phyloP scores from a whole-genome alignment of 2,329 filamentous ascomycete species.

The Didymellaceae sp. region DNA sequence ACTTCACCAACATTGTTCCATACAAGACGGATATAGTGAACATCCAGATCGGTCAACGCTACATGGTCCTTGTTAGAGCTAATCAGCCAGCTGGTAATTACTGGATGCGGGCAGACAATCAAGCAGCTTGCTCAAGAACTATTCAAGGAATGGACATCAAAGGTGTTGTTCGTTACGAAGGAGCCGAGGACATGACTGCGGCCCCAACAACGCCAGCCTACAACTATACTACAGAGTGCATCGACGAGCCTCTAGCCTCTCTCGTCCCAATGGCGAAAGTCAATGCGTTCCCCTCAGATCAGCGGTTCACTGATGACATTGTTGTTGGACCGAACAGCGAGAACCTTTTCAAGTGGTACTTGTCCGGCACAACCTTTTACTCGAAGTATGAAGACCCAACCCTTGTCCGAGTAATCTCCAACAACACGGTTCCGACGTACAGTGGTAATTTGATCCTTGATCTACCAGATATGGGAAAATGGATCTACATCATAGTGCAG shows the following conservation, averaged over 20 bases:
- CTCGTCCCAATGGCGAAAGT: conserved; percentile 43
- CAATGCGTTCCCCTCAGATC: conserved; percentile 27
- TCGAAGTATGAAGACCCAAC: conserved; percentile 49
- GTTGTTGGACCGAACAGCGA: conserved; percentile 35
- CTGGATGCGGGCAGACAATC: conserved; percentile 35
- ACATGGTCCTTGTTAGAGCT: conserved; percentile 37
- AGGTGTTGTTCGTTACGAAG: conserved; percentile 47
- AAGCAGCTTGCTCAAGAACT: conserved; percentile 27
- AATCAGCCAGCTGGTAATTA: conserved; percentile 27
- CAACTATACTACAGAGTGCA: conserved; percentile 42
- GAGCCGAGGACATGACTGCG: conserved; percentile 16
- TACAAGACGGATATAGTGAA: conserved; percentile 35
- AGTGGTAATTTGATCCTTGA: conserved; percentile 24
- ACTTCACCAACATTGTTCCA: conserved; percentile 49
- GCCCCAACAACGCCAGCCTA: conserved; percentile 41
- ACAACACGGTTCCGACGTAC: conserved; percentile 38
- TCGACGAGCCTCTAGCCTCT: conserved; percentile 42
- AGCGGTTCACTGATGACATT: conserved; percentile 40
- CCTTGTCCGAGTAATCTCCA: conserved; percentile 42
- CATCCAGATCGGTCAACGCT: conserved; percentile 38
- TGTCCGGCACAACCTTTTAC: conserved; percentile 47
- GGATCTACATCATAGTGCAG: conserved; percentile 51
- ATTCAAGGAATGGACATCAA: conserved; percentile 39
- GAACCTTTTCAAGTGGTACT: conserved; percentile 50
- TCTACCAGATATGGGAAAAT: conserved; percentile 35